phyloP scores from a whole-genome alignment of 2,329 filamentous ascomycete species.

The Pseudogymnoascus sp. region DNA sequence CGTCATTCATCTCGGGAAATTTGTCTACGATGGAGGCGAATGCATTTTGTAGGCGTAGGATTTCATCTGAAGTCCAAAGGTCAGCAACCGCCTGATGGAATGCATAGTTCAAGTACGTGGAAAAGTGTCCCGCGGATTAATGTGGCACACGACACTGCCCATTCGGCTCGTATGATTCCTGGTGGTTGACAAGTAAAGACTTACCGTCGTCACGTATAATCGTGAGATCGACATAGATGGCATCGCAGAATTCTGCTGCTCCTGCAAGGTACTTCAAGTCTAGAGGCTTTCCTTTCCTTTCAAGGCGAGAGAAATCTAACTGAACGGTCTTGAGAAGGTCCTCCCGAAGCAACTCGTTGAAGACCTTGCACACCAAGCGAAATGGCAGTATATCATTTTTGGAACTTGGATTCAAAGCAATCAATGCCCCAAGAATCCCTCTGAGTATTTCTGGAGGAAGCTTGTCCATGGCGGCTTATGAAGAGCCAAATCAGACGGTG shows the following conservation, averaged over 20 bases:
- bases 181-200: conserved; percentile 14
- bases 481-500: neutral
- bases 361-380: conserved; percentile 43
- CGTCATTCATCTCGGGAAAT: conserved; percentile 38
- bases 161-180: neutral
- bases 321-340: conserved; percentile 41
- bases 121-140: neutral
- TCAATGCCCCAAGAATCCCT: conserved; percentile 38
- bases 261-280: conserved; percentile 37
- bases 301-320: conserved; percentile 44
- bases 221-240: conserved; percentile 46
- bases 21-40: conserved; percentile 34
- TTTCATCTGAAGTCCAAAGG: conserved; percentile 35
- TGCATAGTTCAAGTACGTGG: neutral
- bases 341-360: conserved; percentile 41
- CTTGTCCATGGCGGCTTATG: conserved; percentile 33
- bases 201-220: conserved; percentile 45
- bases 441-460: conserved; percentile 43
- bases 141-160: neutral
- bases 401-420: conserved; percentile 31
- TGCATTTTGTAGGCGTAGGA: conserved; percentile 39
- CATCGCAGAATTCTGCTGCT: conserved; percentile 41
- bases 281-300: conserved; percentile 28
- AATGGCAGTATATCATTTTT: conserved; percentile 41
- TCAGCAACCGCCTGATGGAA: neutral